Percentiles rank a stretch among this genome's conserved stretches.
Conservation (phyloP, 305 asterid species). For the Solanum hybrid region DNA sequence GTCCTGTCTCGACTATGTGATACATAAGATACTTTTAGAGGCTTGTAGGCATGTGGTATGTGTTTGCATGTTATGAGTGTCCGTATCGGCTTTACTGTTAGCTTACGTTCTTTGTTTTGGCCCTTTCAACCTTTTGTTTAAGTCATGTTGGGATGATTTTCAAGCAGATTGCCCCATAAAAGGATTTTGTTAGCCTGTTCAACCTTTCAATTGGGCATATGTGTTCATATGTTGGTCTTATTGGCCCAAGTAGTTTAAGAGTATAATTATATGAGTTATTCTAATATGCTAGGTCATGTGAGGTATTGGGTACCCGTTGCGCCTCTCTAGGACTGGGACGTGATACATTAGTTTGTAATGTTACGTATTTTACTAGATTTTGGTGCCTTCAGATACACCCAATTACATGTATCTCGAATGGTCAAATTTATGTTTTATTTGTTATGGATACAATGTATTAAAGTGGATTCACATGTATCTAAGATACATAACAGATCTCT, state of each 20-base stretch:
- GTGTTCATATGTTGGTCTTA: not conserved
- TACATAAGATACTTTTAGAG: too few relatives aligned
- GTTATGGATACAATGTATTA: not conserved
- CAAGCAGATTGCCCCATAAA: too few relatives aligned
- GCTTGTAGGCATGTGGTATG: not conserved
- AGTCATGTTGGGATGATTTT: not conserved
- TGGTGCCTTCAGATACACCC: accelerated
- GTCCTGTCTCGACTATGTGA: not conserved
- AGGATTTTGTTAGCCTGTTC: too few relatives aligned
- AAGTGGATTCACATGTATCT: not conserved
- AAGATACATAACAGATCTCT: not conserved
- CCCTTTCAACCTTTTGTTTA: not conserved
- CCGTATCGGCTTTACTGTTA: not conserved
- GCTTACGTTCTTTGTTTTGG: not conserved
- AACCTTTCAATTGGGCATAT: not conserved
- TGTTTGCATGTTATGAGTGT: not conserved
- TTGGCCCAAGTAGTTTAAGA: not conserved
- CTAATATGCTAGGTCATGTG: not conserved
- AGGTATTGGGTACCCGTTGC: not conserved
- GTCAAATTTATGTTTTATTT: too few relatives aligned
- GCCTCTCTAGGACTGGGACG: not conserved
- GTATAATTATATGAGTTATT: too few relatives aligned
- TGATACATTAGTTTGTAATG: not conserved
- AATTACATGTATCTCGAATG: too few relatives aligned
- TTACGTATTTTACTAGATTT: too few relatives aligned